These are phyloP conservation scores for Drosera spatulata DNA, from an alignment of 179 eudicot species.

Conservation along the genomic window DNA sequence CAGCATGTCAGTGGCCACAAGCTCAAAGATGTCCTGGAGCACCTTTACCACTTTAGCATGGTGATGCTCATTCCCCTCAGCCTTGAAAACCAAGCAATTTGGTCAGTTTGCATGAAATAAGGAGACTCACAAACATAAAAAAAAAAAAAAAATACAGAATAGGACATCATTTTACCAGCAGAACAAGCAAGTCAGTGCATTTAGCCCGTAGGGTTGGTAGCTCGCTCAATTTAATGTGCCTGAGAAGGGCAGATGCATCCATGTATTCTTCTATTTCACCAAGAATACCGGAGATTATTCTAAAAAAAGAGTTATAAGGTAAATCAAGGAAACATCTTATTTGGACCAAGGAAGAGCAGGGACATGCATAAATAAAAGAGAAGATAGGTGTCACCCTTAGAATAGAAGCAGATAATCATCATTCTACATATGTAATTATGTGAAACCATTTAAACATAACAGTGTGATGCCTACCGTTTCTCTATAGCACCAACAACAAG, in stretches of 20 bases:
- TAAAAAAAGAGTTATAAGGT: slow-evolving; percentile 14
- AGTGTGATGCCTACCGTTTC: slow-evolving; percentile 43
- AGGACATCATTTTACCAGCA: slow-evolving; percentile 46
- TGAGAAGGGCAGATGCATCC: slow-evolving; percentile 44
- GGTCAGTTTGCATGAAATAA: background rate
- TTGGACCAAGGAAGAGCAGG: too few relatives aligned
- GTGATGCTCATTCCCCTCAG: slow-evolving; percentile 51
- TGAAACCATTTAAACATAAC: slow-evolving; percentile 3
- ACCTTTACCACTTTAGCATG: slow-evolving; percentile 56
- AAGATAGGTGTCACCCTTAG: too few relatives aligned
- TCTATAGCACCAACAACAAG: slow-evolving; percentile 84
- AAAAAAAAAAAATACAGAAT: slow-evolving; percentile 2
- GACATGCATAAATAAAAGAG: too few relatives aligned
- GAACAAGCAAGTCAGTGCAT: slow-evolving; percentile 56
- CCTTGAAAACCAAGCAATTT: slow-evolving; percentile 24
- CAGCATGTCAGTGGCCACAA: slow-evolving; percentile 77
- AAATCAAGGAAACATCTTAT: background rate
- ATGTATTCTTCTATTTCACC: slow-evolving; percentile 80
- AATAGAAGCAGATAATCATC: too few relatives aligned
- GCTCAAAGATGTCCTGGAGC: slow-evolving; percentile 88
- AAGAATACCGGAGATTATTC: slow-evolving; percentile 54
- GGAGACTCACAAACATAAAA: background rate
- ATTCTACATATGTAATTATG: too few relatives aligned
- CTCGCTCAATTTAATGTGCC: slow-evolving; percentile 53
- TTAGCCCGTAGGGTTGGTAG: slow-evolving; percentile 56